Percentiles rank a stretch among this genome's conserved stretches.
These are phyloP conservation scores for Stereocaulon alpinum DNA, from an alignment of 495 filamentous ascomycete species.

Conservation along the genomic window DNA sequence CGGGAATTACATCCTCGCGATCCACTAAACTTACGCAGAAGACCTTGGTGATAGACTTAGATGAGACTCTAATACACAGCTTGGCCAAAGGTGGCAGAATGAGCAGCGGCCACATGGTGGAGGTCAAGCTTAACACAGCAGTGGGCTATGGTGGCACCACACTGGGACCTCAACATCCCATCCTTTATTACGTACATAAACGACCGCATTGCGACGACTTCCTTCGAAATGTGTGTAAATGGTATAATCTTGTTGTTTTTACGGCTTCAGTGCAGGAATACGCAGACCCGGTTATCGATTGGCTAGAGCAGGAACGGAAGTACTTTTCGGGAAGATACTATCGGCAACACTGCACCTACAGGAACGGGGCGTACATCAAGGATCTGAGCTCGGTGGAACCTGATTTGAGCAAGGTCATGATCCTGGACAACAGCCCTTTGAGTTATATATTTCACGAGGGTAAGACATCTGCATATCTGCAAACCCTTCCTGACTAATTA, in stretches of 20 bases:
- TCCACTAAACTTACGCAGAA: conserved; percentile 53
- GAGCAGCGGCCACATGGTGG: conserved; percentile 97
- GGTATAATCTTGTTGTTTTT: conserved; percentile 97
- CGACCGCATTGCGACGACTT: conserved; percentile 96
- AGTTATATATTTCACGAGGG: conserved; percentile 99
- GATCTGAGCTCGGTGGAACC: conserved; percentile 93
- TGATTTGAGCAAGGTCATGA: conserved; percentile 94
- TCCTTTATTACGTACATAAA: conserved; percentile 98
- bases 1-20: conserved; percentile 42
- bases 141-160: conserved; percentile 52
- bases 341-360: conserved; percentile 88
- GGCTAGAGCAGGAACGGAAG: conserved; percentile 92
- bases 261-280: conserved; percentile 98
- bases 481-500: conserved; percentile 32
- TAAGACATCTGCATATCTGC: conserved; percentile 30
- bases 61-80: conserved; percentile 95
- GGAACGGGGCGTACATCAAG: conserved; percentile 95
- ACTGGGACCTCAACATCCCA: conserved; percentile 82
- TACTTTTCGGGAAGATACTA: conserved; percentile 90
- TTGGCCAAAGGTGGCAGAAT: conserved; percentile 92
- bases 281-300: conserved; percentile 97
- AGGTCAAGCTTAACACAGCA: conserved; percentile 72
- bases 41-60: conserved; percentile 88
- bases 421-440: conserved; percentile 93
- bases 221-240: conserved; percentile 85